Percentiles rank a stretch among this genome's conserved stretches.
Conservation (phyloP, 441 rosid species). For the Populus trichocarpa region DNA sequence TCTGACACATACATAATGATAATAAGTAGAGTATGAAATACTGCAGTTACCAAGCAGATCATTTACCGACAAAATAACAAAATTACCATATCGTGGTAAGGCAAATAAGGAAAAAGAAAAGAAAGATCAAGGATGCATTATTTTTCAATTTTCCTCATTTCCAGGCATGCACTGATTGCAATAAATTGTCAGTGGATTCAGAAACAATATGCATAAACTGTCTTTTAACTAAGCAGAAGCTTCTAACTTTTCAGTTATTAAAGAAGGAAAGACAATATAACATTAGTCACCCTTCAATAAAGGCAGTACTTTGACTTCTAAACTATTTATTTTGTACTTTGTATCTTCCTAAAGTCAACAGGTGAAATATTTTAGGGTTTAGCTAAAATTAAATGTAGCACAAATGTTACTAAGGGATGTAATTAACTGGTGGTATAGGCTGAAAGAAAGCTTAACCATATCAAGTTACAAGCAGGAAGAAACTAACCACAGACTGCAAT, state of each 20-base stretch:
- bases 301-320: not conserved
- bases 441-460: not conserved
- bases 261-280: not conserved
- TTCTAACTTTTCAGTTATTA: not conserved
- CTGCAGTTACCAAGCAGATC: not conserved
- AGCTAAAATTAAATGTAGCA: not conserved
- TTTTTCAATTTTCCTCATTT: not conserved
- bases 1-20: not conserved
- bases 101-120: not conserved
- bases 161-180: not conserved
- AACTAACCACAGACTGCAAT: constrained; percentile 45
- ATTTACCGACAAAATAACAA: too few relatives aligned
- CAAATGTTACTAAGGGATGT: not conserved
- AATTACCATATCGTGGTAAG: not conserved
- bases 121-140: not conserved
- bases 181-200: not conserved
- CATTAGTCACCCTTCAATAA: not conserved
- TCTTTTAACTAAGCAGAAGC: not conserved
- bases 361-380: not conserved
- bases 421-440: not conserved
- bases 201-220: not conserved
- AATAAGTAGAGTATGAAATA: not conserved
- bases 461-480: constrained; percentile 7
- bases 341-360: not conserved
- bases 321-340: not conserved